phyloP scores from a whole-genome alignment of 1,139 yeast genomes.

The Sugiyamaella sp. region DNA sequence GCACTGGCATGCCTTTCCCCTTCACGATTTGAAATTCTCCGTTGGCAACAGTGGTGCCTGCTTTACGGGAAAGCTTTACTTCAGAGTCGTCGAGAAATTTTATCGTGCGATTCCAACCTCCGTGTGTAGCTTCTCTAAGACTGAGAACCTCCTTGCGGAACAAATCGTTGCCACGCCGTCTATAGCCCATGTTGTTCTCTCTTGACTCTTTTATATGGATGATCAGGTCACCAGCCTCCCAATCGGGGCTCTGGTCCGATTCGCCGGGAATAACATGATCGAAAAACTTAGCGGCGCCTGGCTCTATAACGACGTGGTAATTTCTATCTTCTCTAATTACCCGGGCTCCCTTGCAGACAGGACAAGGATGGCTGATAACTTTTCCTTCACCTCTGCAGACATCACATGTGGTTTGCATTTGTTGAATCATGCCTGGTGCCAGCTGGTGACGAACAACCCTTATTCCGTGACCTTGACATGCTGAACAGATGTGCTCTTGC shows the following conservation, averaged over 20 bases:
- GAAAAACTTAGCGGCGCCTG: constrained; percentile 69
- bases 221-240: constrained; percentile 76
- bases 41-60: constrained; percentile 56
- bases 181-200: constrained; percentile 73
- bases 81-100: constrained; percentile 65
- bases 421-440: constrained; percentile 91
- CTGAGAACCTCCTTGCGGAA: constrained; percentile 82
- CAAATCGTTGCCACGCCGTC: constrained; percentile 72
- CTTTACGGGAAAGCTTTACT: constrained; percentile 52
- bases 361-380: constrained; percentile 64
- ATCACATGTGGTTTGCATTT: constrained; percentile 77
- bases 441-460: constrained; percentile 69
- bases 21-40: constrained; percentile 72
- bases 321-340: constrained; percentile 59
- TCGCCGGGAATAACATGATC: constrained; percentile 68
- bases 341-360: constrained; percentile 69
- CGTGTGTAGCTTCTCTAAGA: constrained; percentile 68
- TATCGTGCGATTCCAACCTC: constrained; percentile 76
- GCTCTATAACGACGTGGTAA: constrained; percentile 63
- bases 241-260: constrained; percentile 82
- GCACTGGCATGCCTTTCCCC: constrained; percentile 85
- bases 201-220: constrained; percentile 53
- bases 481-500: constrained; percentile 59
- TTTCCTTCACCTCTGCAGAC: constrained; percentile 79
- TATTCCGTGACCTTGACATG: constrained; percentile 78